phyloP scores from a whole-genome alignment of 371 early-diverging fungal genomes.

The Enterospora canceri region DNA sequence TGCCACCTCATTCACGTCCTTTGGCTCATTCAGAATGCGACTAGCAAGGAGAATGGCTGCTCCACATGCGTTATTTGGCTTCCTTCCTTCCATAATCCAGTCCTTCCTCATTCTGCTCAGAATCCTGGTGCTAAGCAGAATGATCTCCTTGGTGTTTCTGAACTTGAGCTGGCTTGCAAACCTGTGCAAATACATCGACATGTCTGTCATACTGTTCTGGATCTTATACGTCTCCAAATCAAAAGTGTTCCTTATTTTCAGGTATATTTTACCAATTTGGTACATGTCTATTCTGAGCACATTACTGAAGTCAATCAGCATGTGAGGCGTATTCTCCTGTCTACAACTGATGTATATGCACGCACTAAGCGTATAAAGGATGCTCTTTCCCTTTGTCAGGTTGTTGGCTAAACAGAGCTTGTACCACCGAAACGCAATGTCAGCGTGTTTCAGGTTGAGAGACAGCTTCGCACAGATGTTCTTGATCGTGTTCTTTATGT shows the following conservation, averaged over 20 bases:
- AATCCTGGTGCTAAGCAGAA: conserved; percentile 68
- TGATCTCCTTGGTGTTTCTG: conserved; percentile 64
- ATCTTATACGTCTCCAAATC: conserved; percentile 69
- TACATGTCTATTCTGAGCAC: conserved; percentile 70
- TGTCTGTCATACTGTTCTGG: conserved; percentile 67
- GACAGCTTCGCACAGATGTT: conserved; percentile 40
- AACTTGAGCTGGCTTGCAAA: conserved; percentile 81
- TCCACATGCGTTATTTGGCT: conserved; percentile 94
- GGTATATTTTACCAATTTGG: conserved; percentile 75
- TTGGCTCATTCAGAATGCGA: conserved; percentile 75
- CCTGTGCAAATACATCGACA: conserved; percentile 72
- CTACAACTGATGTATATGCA: conserved; percentile 90
- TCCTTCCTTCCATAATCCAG: conserved; percentile 86
- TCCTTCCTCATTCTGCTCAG: conserved; percentile 88
- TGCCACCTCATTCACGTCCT: conserved; percentile 73
- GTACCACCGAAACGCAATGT: conserved; percentile 74
- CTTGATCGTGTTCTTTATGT: conserved; percentile 47
- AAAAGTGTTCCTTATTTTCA: conserved; percentile 66
- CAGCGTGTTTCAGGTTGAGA: conserved; percentile 64
- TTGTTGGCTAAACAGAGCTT: conserved; percentile 75
- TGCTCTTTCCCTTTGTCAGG: conserved; percentile 76
- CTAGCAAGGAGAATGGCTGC: conserved; percentile 81
- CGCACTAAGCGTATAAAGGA: conserved; percentile 71
- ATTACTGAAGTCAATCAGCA: conserved; percentile 94
- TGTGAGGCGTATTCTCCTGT: conserved; percentile 68